Base-by-base conservation (phyloP, 169 alveolate species). In the Eimeria sp. region DNA sequence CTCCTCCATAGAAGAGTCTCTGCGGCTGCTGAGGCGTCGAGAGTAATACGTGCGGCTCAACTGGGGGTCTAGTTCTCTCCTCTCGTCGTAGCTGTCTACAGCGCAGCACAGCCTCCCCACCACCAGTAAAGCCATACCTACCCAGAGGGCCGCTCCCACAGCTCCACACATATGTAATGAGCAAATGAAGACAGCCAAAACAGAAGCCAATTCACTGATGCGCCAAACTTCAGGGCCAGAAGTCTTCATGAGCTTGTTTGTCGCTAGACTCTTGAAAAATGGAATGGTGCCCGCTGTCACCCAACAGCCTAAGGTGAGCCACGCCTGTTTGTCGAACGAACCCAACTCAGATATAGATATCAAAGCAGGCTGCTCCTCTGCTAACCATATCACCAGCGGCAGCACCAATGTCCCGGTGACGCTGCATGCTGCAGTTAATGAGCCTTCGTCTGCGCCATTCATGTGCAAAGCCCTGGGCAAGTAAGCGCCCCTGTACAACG, bases 301-400 rank as follows among this genome's bases (percentile, higher is more conserved):
- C 85, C 85, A 93, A 58, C 96, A 93, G 33, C 95, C 96, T 37
- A 95, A 62, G n/a, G 40, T 85, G n/a, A 89, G 95, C 95, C 95
- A 72, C 49, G n/a, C 64, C 62, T 72, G 83, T 6, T 62, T 27
- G 54, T 68, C 80, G 25, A 62, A 43, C 46, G 95, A 76, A 23
- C 37, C 30, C 74, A 91, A 85, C 46, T 82, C 37, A 27, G 71
- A 40, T 8, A 43, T 52, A 18, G 82, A 58, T 46, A 62, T 33
- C 71, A 74, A 10, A 0, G 52, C 54, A 6, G 62, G 40, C 54
- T 77, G 89, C 54, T 93, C 96, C 10, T 52, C 40, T 1, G 68
- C 62, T 43, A 93, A 49, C 87, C 93, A 64, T 10, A 80, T 72
- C 23, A 43, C 25, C 10, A 82, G 89, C n/a, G 72, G 64, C 74